These are phyloP conservation scores for Naganishia cerealis DNA, from an alignment of 1,284 basidiomycete species.

Conservation along the genomic window DNA sequence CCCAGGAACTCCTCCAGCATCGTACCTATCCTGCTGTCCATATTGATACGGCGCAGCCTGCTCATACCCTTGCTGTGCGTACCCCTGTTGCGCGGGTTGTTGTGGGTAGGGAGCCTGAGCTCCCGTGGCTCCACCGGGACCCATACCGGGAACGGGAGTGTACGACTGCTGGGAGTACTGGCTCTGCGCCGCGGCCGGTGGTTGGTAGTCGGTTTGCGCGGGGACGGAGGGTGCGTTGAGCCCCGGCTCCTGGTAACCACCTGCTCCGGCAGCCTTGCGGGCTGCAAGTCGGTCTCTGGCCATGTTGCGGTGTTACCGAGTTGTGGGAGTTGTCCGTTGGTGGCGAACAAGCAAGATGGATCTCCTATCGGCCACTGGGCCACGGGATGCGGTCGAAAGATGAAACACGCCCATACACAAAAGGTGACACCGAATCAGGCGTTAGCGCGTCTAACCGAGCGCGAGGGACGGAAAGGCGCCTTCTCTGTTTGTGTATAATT, in stretches of 20 bases:
- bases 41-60: slow-evolving; percentile 35
- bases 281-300: slow-evolving; percentile 31
- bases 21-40: slow-evolving; percentile 47
- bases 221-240: slow-evolving; percentile 24
- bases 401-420: too few species aligned
- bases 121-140: slow-evolving; percentile 22
- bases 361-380: too few species aligned
- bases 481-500: too few species aligned
- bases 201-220: slow-evolving; percentile 19
- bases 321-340: background rate
- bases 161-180: slow-evolving; percentile 34
- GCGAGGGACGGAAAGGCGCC: too few species aligned
- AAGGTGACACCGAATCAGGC: too few species aligned
- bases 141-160: slow-evolving; percentile 34
- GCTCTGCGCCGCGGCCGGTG: slow-evolving; percentile 14
- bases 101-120: slow-evolving; percentile 35
- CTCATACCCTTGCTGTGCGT: slow-evolving; percentile 11
- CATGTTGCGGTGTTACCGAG: slow-evolving; percentile 19
- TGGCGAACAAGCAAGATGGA: background rate
- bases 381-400: too few species aligned
- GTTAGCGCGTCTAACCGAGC: too few species aligned
- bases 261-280: slow-evolving; percentile 24
- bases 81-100: slow-evolving; percentile 23
- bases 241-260: slow-evolving; percentile 23
- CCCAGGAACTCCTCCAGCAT: slow-evolving; percentile 15